phyloP scores from a whole-genome alignment of 306 rosid genomes.

The Acacia acuminata region DNA sequence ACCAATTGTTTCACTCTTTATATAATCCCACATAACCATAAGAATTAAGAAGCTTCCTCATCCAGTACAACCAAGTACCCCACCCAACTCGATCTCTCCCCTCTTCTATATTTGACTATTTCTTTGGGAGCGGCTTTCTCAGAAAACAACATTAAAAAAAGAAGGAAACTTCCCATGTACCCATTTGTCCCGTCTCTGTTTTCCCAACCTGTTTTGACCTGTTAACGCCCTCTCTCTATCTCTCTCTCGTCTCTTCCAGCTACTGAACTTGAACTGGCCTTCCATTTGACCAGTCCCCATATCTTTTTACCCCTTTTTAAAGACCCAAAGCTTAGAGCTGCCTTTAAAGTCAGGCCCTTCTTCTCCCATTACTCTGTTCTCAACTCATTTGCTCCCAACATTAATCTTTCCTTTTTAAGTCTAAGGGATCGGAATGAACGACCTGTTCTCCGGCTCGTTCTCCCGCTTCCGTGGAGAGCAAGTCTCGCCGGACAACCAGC shows the following conservation, averaged over 20 bases:
- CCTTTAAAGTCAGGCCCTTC: not conserved
- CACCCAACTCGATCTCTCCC: not conserved
- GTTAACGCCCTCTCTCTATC: not conserved
- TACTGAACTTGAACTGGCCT: not conserved
- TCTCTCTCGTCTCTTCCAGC: not conserved
- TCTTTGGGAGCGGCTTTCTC: not conserved
- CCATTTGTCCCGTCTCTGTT: conserved; percentile 7
- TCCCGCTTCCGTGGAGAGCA: conserved; percentile 47
- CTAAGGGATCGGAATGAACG: conserved; percentile 52
- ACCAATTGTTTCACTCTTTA: not conserved
- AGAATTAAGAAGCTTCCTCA: conserved; percentile 23
- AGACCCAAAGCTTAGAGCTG: too few relatives aligned
- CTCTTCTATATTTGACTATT: not conserved
- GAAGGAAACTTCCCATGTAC: not conserved
- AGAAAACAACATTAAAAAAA: not conserved
- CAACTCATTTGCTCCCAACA: not conserved
- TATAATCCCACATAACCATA: not conserved
- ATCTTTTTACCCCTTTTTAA: not conserved
- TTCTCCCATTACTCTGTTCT: not conserved
- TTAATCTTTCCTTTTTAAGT: not conserved
- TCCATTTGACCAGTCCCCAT: conserved; percentile 3
- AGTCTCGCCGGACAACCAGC: conserved; percentile 39
- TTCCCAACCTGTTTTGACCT: conserved; percentile 1
- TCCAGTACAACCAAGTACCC: not conserved
- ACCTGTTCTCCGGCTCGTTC: conserved; percentile 61